phyloP scores from a whole-genome alignment of 495 filamentous ascomycete genomes.

The Penicillium cataractarum region DNA sequence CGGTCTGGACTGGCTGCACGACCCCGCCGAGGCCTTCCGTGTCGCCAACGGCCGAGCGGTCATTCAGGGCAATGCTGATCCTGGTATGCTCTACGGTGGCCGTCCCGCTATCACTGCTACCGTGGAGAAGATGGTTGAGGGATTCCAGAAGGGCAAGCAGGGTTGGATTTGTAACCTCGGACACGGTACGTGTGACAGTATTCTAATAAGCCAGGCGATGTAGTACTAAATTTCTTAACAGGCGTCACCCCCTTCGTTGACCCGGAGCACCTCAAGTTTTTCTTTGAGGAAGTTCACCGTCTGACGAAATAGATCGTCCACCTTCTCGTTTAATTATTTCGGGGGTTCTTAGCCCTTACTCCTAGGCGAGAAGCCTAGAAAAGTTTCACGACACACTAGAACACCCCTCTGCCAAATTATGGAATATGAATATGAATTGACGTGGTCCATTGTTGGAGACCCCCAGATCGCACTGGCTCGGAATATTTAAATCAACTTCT shows the following conservation, averaged over 20 bases:
- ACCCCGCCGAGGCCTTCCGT: constrained; percentile 79
- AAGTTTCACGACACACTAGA: constrained; percentile 18
- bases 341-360: constrained; percentile 17
- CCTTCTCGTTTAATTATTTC: not conserved
- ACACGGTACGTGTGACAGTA: constrained; percentile 65
- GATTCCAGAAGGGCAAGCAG: constrained; percentile 85
- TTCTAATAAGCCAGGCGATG: not conserved
- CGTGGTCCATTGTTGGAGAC: not conserved
- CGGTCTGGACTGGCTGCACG: constrained; percentile 92
- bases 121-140: constrained; percentile 81
- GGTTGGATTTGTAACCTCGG: constrained; percentile 88
- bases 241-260: constrained; percentile 92
- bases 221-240: constrained; percentile 37
- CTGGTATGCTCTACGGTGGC: constrained; percentile 87
- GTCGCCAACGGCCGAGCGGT: constrained; percentile 76
- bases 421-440: constrained; percentile 8
- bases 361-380: constrained; percentile 5
- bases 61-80: constrained; percentile 94
- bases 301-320: constrained; percentile 30
- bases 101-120: constrained; percentile 74
- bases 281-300: constrained; percentile 89
- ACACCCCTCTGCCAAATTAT: not conserved
- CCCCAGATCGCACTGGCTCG: constrained; percentile 3
- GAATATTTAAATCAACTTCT: constrained; percentile 34
- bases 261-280: constrained; percentile 89